Evolutionary conservation across 805 yeast species (phyloP).

Genomic region (Candida ficus): DNA sequence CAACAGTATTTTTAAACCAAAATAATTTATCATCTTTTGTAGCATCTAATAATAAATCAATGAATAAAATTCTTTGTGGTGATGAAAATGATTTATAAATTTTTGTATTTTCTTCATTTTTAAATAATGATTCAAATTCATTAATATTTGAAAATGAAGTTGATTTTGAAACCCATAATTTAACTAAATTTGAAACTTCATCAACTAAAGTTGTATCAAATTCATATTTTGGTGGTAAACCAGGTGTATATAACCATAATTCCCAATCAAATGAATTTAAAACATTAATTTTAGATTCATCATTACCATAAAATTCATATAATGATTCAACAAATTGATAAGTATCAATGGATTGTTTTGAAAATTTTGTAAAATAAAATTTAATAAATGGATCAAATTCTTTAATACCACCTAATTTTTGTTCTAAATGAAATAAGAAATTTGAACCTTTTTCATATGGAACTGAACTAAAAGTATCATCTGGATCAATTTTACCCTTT

Average conservation of each 20-base stretch:
- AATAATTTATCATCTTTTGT: slow-evolving; percentile 36
- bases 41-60: slow-evolving; percentile 58
- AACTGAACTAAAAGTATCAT: slow-evolving; percentile 81
- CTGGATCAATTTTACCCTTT: slow-evolving; percentile 67
- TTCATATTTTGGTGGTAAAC: slow-evolving; percentile 83
- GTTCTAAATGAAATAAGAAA: slow-evolving; percentile 70
- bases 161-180: slow-evolving; percentile 45
- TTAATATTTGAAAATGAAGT: slow-evolving; percentile 7
- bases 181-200: slow-evolving; percentile 60
- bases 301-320: slow-evolving; percentile 53
- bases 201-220: slow-evolving; percentile 79
- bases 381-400: slow-evolving; percentile 78
- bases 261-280: slow-evolving; percentile 80
- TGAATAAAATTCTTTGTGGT: slow-evolving; percentile 73
- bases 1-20: slow-evolving; percentile 29
- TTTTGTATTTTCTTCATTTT: slow-evolving; percentile 18
- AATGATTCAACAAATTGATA: slow-evolving; percentile 74
- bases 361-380: slow-evolving; percentile 65
- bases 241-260: slow-evolving; percentile 74
- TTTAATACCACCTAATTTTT: slow-evolving; percentile 54
- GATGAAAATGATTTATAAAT: slow-evolving; percentile 52
- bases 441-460: slow-evolving; percentile 92
- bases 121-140: slow-evolving; percentile 15
- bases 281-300: slow-evolving; percentile 37
- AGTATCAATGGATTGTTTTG: slow-evolving; percentile 70